Evolutionary conservation across 169 alveolate species (phyloP).

Genomic region (Plasmodium blacklocki): DNA sequence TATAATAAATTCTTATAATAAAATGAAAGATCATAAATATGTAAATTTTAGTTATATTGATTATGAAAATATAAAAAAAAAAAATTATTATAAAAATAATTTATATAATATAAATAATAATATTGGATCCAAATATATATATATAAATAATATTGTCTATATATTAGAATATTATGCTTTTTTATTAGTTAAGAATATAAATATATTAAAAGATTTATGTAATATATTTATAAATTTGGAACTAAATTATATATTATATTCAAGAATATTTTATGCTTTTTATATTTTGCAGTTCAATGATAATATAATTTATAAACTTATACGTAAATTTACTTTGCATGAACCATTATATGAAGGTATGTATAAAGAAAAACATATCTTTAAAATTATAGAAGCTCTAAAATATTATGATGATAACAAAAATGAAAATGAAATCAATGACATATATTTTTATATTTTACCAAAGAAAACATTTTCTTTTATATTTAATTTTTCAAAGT

Average conservation of each 20-base stretch:
- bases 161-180: conserved; percentile 75
- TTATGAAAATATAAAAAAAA: conserved; percentile 75
- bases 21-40: conserved; percentile 19
- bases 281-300: conserved; percentile 32
- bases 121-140: conserved; percentile 2
- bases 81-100: conserved; percentile 59
- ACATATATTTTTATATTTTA: conserved; percentile 65
- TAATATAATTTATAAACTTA: conserved; percentile 30
- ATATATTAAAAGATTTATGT: conserved; percentile 52
- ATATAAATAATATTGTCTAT: conserved; percentile 71
- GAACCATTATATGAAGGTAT: conserved; percentile 57
- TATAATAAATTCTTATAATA: conserved; percentile 1
- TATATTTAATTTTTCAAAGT: conserved; percentile 72
- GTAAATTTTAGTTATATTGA: conserved; percentile 74
- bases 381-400: conserved; percentile 29
- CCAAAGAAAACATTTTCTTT: conserved; percentile 61
- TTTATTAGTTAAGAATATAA: conserved; percentile 23
- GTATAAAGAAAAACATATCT: conserved; percentile 72
- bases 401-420: conserved; percentile 58
- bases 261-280: conserved; percentile 74
- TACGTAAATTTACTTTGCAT: conserved; percentile 26
- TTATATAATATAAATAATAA: conserved; percentile 63
- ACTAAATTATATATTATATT: conserved; percentile 63
- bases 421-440: background rate
- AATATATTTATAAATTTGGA: conserved; percentile 46